Percentiles rank a stretch among this genome's conserved stretches.
Evolutionary conservation across 176 grass and related monocot species (phyloP).

Genomic region (Eleusine coracana): DNA sequence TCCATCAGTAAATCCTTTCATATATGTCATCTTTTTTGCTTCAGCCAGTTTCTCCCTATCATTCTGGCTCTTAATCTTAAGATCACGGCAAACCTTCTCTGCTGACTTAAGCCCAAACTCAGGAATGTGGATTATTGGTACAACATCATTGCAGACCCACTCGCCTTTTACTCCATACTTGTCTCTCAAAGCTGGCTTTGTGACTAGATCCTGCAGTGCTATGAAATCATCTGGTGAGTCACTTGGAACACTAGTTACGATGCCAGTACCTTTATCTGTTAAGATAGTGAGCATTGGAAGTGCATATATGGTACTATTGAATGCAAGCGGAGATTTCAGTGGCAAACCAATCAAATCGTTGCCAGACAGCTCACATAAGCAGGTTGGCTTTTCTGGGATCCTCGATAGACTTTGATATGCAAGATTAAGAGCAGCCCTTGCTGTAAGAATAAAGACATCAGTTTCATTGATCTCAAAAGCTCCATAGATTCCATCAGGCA

Average conservation of each 20-base stretch:
- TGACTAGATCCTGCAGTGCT: conserved; percentile 68
- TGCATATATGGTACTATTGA: conserved; percentile 62
- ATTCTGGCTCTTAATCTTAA: conserved; percentile 78
- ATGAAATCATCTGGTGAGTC: conserved; percentile 82
- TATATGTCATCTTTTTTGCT: conserved; percentile 71
- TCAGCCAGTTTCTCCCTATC: conserved; percentile 81
- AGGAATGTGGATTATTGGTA: conserved; percentile 78
- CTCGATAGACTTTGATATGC: conserved; percentile 71
- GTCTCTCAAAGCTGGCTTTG: conserved; percentile 60
- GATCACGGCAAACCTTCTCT: conserved; percentile 66
- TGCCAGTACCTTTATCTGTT: conserved; percentile 66
- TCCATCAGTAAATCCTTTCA: conserved; percentile 84
- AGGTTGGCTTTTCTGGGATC: conserved; percentile 60
- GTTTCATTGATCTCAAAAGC: conserved; percentile 84
- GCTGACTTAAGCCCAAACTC: conserved; percentile 78
- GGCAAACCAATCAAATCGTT: conserved; percentile 70
- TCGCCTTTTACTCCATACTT: conserved; percentile 75
- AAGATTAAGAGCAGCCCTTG: conserved; percentile 71
- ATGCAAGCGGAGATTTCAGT: conserved; percentile 62
- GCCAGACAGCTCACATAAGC: conserved; percentile 61
- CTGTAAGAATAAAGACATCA: conserved; percentile 73
- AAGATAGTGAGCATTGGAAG: conserved; percentile 78
- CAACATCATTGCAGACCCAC: conserved; percentile 63
- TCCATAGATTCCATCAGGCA: conserved; percentile 72
- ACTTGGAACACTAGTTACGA: conserved; percentile 73